Base-by-base conservation (phyloP, 768 basidiomycete species). In the Melanogaster broomeanus region DNA sequence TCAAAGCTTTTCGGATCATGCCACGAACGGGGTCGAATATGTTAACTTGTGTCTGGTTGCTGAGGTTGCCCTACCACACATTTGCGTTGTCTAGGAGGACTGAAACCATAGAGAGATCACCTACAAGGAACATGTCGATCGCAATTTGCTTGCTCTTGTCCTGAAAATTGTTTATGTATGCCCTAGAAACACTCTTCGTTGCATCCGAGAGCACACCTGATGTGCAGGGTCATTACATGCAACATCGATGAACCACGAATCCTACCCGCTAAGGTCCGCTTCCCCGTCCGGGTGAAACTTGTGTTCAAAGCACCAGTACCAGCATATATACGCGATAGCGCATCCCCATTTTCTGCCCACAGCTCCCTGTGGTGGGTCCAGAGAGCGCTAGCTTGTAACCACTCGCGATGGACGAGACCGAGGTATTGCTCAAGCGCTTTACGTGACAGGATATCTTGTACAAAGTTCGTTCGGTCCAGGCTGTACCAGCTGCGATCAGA, bases 341-440 rank as follows among this genome's bases (percentile, higher is more conserved):
- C 90, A 65, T 97, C 94, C 12, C 94, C 94, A 61, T 93, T 96
- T 74, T 95, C 96, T 2, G 97, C 97, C 95, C 95, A 99, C 4
- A 98, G 74, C 65, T 95, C 90, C 19, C 95, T 84, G 69, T 98
- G 96, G 41, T 90, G 77, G 0, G 82, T 77, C 92, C 94, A 98
- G 10, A 98, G 74, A 8, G 79, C 71, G 51, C 74, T 76, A 10
- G 83, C 83, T 46, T 80, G 77, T 25, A 83, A 62, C 88, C 90
- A 94, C 63, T 88, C 87, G 2, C 85, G 82, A 35, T 85, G 85
- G 44, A 90, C 83, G 34, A 93, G 85, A 37, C 77, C 66, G 31
- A 98, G 80, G 64, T 92, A 98, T 55, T 90, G 82, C 61, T 93
- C 88, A 15, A 98, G 75, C 0, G 87, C 83, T 37, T 80, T 80